phyloP scores from a whole-genome alignment of 2,329 filamentous ascomycete genomes.

The Aureobasidium sp. region DNA sequence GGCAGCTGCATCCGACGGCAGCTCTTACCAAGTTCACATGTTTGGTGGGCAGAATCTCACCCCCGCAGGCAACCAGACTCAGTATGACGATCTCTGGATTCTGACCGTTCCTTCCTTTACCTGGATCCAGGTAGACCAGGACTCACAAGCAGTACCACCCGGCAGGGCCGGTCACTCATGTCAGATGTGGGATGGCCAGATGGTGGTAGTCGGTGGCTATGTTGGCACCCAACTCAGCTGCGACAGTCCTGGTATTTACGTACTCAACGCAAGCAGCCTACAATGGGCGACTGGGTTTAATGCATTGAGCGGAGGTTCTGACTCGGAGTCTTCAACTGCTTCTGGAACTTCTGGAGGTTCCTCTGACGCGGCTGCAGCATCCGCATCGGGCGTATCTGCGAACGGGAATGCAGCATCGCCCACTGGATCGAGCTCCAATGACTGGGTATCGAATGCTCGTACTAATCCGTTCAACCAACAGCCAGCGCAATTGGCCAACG shows the following conservation, averaged over 20 bases:
- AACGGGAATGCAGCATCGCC: conserved; percentile 1
- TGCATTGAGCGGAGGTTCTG: conserved; percentile 52
- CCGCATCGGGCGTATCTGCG: conserved; percentile 8
- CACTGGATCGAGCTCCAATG: conserved; percentile 11
- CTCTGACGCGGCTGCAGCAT: conserved; percentile 13
- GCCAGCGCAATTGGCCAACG: conserved; percentile 39
- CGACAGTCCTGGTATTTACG: conserved; percentile 63
- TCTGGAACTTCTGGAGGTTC: conserved; percentile 19
- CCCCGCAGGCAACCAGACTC: conserved; percentile 51
- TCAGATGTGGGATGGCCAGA: conserved; percentile 71
- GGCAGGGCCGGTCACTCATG: conserved; percentile 69
- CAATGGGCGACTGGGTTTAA: conserved; percentile 66
- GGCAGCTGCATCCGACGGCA: conserved; percentile 57
- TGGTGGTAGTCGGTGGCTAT: conserved; percentile 70
- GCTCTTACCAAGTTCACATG: conserved; percentile 70
- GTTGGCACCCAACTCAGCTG: conserved; percentile 55
- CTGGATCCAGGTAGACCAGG: conserved; percentile 62
- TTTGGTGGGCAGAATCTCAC: conserved; percentile 69
- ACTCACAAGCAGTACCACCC: conserved; percentile 41
- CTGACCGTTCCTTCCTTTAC: conserved; percentile 73
- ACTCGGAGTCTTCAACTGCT: conserved; percentile 31
- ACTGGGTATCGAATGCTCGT: conserved; percentile 25
- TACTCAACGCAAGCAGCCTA: conserved; percentile 67
- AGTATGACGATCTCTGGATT: conserved; percentile 72
- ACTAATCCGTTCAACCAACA: conserved; percentile 45